Evolutionary conservation across 768 basidiomycete species (phyloP).

Genomic region (Suillus hirtellus): DNA sequence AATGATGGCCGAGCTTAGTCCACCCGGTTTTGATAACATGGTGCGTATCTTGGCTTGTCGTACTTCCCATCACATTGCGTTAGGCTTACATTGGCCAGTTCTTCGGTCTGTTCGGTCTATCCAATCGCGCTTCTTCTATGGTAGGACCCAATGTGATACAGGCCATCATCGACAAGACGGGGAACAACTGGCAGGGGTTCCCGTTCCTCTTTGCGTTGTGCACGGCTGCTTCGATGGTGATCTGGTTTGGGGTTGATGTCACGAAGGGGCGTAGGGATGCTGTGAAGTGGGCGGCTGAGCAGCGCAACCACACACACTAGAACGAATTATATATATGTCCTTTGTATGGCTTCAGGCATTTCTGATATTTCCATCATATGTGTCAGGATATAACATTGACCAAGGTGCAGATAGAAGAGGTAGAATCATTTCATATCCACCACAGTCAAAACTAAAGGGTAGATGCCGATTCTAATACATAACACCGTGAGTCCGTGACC

Average conservation of each 20-base stretch:
- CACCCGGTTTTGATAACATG: constrained; percentile 87
- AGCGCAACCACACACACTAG: constrained; percentile 16
- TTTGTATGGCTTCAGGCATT: background rate
- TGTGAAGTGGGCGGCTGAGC: constrained; percentile 49
- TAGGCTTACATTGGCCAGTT: constrained; percentile 45
- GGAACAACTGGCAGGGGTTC: constrained; percentile 82
- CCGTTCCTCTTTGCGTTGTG: constrained; percentile 82
- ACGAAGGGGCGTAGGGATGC: constrained; percentile 64
- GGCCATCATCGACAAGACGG: constrained; percentile 71
- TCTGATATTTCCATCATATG: background rate
- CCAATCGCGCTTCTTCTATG: constrained; percentile 84
- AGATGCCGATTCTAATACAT: no score
- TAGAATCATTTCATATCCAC: no score
- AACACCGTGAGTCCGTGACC: no score
- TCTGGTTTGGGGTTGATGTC: constrained; percentile 76
- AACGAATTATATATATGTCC: background rate
- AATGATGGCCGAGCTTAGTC: constrained; percentile 88
- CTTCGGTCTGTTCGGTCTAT: constrained; percentile 84
- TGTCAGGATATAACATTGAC: no score
- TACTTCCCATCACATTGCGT: background rate
- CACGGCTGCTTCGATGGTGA: constrained; percentile 61
- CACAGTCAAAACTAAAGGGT: no score
- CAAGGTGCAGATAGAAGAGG: no score
- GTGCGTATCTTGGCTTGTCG: constrained; percentile 25
- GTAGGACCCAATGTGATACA: constrained; percentile 86